phyloP scores from a whole-genome alignment of 352 stramenopile species.

The Phytopythium sindhum region DNA sequence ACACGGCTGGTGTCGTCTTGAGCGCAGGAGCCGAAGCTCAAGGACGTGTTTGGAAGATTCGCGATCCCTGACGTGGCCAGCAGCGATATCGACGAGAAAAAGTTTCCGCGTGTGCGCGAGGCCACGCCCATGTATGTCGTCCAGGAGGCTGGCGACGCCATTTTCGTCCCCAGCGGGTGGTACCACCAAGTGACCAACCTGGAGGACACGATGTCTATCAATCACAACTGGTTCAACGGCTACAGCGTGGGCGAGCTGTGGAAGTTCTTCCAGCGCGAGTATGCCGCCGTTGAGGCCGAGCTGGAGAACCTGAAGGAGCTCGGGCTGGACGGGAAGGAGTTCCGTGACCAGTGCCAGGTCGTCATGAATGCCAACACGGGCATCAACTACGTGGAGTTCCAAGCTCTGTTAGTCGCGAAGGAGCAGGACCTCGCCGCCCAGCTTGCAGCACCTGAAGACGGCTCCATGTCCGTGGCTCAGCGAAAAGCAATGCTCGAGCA shows the following conservation, averaged over 20 bases:
- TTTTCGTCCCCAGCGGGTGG: slow-evolving; percentile 97
- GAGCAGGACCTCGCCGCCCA: slow-evolving; percentile 20
- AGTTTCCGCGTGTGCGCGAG: slow-evolving; percentile 53
- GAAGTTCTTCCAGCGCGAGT: slow-evolving; percentile 67
- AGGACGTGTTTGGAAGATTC: slow-evolving; percentile 60
- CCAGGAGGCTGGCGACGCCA: slow-evolving; percentile 71
- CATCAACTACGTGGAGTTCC: slow-evolving; percentile 75
- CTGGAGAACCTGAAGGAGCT: slow-evolving; percentile 64
- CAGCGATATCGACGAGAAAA: slow-evolving; percentile 35
- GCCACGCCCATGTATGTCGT: slow-evolving; percentile 44
- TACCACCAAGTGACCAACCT: slow-evolving; percentile 95
- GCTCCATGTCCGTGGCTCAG: background rate
- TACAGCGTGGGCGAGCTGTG: slow-evolving; percentile 67
- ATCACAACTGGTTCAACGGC: slow-evolving; percentile 97
- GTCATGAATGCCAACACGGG: slow-evolving; percentile 79
- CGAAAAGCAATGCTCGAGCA: background rate
- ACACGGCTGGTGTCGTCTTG: slow-evolving; percentile 5
- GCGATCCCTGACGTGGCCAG: slow-evolving; percentile 50
- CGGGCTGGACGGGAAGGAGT: slow-evolving; percentile 46
- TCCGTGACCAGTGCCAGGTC: slow-evolving; percentile 64
- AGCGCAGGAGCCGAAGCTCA: slow-evolving; percentile 69
- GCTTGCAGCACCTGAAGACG: background rate
- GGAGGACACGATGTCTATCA: slow-evolving; percentile 93
- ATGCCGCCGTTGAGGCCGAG: slow-evolving; percentile 53
- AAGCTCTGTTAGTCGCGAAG: slow-evolving; percentile 49